phyloP scores from a whole-genome alignment of 441 rosid genomes.

The Euphorbia celastroides region DNA sequence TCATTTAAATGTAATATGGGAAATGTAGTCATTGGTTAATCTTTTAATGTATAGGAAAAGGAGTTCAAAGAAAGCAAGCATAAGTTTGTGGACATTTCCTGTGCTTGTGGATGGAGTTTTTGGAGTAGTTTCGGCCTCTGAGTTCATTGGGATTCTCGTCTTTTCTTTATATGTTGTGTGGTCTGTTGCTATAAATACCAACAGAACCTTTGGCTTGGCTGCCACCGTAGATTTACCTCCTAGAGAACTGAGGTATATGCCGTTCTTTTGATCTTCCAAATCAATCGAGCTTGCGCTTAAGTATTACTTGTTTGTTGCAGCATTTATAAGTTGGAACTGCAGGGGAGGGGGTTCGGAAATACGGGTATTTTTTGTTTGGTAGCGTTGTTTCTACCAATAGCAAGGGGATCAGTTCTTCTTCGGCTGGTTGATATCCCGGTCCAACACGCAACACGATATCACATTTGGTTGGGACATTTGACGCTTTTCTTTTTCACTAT shows the following conservation, averaged over 20 bases:
- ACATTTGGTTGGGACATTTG: slow-evolving; percentile 54
- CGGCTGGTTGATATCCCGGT: slow-evolving; percentile 49
- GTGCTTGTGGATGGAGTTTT: slow-evolving; percentile 82
- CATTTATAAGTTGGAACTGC: slow-evolving; percentile 40
- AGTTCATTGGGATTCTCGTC: slow-evolving; percentile 65
- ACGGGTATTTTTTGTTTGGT: slow-evolving; percentile 67
- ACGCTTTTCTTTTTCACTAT: slow-evolving; percentile 38
- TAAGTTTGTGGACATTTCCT: slow-evolving; percentile 84
- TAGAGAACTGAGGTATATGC: slow-evolving; percentile 32
- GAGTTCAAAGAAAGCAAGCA: slow-evolving; percentile 40
- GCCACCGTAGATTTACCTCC: slow-evolving; percentile 27
- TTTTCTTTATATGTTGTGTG: slow-evolving; percentile 55
- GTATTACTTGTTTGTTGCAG: slow-evolving; percentile 35
- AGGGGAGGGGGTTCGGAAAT: slow-evolving; percentile 67
- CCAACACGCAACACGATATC: slow-evolving; percentile 57
- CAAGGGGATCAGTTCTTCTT: slow-evolving; percentile 53
- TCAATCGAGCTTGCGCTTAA: slow-evolving; percentile 4
- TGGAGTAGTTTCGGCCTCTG: slow-evolving; percentile 92
- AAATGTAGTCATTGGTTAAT: neutral
- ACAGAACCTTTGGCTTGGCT: slow-evolving; percentile 41
- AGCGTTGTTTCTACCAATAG: slow-evolving; percentile 51
- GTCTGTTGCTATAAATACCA: slow-evolving; percentile 57
- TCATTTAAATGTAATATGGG: too few species aligned
- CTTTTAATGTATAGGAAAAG: slow-evolving; percentile 44
- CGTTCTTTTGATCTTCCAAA: slow-evolving; percentile 4